Evolutionary conservation across 139 green algal genomes (phyloP), one percentile per base, ranked within the genome.

Genomic region (Asterochloris sp.): DNA sequence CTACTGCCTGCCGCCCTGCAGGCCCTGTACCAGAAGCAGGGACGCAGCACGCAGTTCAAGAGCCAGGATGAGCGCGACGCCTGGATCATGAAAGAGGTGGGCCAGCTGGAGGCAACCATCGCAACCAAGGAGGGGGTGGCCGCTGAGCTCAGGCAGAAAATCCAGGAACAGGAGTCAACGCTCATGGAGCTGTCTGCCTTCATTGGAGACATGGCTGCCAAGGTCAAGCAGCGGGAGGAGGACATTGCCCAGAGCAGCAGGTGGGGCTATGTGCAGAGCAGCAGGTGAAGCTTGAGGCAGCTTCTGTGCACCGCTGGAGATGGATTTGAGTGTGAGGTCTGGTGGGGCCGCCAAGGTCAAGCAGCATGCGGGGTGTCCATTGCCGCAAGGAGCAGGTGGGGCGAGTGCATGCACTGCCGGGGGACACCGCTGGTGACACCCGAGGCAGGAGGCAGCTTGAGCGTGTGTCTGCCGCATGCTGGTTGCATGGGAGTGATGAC

Each of bases 11-110:
- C 62, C 87, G 66, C 13, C 21, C 54, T 73, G 81, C 84, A 92
- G 76, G 79, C 81, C 24, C 86, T 98, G 79, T 94, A 95, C 82
- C 78, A 89, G 69, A 97, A 96, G 91, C 88, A 94, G 79, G 95
- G 95, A 19, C 83, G 91, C 13, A 85, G 77, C 11, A 77, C 62
- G 29, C 87, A 92, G 85, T 98, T 96, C 76, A 54, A 38, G 10
- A 91, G 61, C 28, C 83, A 85, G 82, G 74, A 85, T 29, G 95
- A 98, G 84, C 88, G 95, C 0, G 94, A 98, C 82, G 85, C 82
- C 68, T 91, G 81, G 74, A 78, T 98, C 12, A 82, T 85, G 23
- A 89, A 90, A 60, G 88, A 96, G 87, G 88, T 95, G 61, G 67
- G 28, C 11, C 63, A 85, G 64, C 85, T 92, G 74, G 68, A 88